A percentile compares a stretch with the other conserved stretches of the same genome.
Evolutionary conservation across 2,329 filamentous ascomycete genomes (phyloP).

Genomic region (Endoconidiophora polonica): DNA sequence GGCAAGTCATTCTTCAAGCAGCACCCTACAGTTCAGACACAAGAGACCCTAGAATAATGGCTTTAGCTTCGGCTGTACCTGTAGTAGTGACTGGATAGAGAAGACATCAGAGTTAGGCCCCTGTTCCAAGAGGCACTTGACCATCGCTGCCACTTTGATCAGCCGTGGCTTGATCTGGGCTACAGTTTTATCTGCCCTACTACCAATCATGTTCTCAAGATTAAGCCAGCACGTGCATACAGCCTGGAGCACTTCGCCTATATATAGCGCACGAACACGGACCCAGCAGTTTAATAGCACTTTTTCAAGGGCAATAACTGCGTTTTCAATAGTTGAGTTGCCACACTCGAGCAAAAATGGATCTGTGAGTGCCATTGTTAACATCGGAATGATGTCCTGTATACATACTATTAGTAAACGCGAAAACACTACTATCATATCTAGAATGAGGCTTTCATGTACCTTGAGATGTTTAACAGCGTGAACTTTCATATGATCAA

Average conservation of each 20-base stretch:
- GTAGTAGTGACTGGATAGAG: neutral
- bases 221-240: conserved; percentile 48
- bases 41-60: conserved; percentile 2
- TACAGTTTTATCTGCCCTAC: conserved; percentile 17
- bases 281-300: conserved; percentile 53
- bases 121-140: neutral
- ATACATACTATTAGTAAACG: neutral
- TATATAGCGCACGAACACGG: conserved; percentile 34
- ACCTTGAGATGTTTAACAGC: conserved; percentile 53
- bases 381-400: conserved; percentile 49
- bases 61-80: neutral
- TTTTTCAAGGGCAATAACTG: conserved; percentile 35
- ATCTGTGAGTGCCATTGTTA: conserved; percentile 48
- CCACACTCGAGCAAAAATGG: conserved; percentile 43
- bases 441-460: neutral
- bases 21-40: conserved; percentile 38
- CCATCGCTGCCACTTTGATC: neutral
- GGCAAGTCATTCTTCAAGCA: conserved; percentile 97
- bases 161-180: neutral
- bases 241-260: conserved; percentile 34
- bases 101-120: neutral
- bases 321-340: conserved; percentile 32
- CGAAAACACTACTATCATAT: neutral
- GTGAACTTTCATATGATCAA: conserved; percentile 42
- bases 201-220: conserved; percentile 16